These are phyloP conservation scores for Hibiscus trionum DNA, from an alignment of 345 rosid genomes.

Conservation along the genomic window DNA sequence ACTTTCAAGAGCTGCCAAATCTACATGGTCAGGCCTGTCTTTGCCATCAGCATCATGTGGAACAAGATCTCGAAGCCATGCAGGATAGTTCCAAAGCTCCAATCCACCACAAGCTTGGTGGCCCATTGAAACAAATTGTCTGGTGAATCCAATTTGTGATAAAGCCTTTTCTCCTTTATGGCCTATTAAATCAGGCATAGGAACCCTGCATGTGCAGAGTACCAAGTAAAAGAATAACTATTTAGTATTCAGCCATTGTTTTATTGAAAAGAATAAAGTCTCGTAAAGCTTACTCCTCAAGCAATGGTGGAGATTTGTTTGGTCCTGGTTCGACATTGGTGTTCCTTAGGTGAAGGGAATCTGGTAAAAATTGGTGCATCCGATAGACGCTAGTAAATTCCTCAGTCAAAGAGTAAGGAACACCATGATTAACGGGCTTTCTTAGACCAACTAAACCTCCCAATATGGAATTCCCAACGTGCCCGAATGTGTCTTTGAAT, in stretches of 20 bases:
- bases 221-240: not conserved
- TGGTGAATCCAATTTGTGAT: constrained; percentile 33
- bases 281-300: constrained; percentile 16
- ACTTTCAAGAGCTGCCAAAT: constrained; percentile 55
- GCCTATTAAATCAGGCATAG: constrained; percentile 33
- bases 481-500: constrained; percentile 53
- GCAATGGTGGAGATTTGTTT: constrained; percentile 36
- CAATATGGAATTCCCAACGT: constrained; percentile 29
- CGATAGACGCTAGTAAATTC: constrained; percentile 55
- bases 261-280: not conserved
- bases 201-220: constrained; percentile 17
- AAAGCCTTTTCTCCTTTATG: constrained; percentile 30
- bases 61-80: constrained; percentile 36
- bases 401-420: constrained; percentile 57
- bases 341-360: constrained; percentile 31
- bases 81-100: constrained; percentile 53
- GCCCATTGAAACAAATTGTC: constrained; percentile 59
- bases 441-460: constrained; percentile 46
- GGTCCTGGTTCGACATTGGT: constrained; percentile 17
- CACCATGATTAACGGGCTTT: constrained; percentile 46
- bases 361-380: constrained; percentile 55
- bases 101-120: constrained; percentile 58
- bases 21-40: constrained; percentile 41
- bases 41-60: constrained; percentile 36
- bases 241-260: not conserved